Base-by-base conservation (phyloP, 2,329 filamentous ascomycete species). In the Didymella keratinophila region DNA sequence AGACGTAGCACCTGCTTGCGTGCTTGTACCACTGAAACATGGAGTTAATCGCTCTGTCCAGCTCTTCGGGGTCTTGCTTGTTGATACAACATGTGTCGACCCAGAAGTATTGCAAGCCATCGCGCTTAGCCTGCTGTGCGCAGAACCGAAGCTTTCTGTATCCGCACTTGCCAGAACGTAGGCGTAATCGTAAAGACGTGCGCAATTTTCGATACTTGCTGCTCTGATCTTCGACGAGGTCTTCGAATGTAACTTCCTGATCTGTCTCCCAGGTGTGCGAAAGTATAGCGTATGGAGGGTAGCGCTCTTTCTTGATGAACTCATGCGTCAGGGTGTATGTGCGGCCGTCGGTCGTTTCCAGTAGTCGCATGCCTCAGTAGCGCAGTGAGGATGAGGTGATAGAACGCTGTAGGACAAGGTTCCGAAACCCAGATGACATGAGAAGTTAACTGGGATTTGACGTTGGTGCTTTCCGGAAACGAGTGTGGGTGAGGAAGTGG, bases 11-110 rank as follows among this genome's bases (percentile, higher is more conserved):
- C 25, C 36, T 66, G 0, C 23, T 1, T 2, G 64, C 58, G 0
- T 59, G 51, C 27, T 52, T 46, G 5, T 68, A 68, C 66, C 66
- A 68, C 9, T 44, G 43, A 9, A 68, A 68, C 64, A 68, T 67
- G 1, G 65, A 66, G 18, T 65, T 66, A 12, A 65, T 64, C 1
- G 66, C 48, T 27, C 56, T 65, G 10, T 47, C 39, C 6, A 63
- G 23, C 12, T 68, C 64, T 1, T 58, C 32, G 5, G 37, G 45
- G 30, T 55, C 56, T 0, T 41, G 50, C 28, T 69, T 66, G 34
- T 69, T 49, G 20, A 69, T 68, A 39, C 64, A 67, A 36, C 60
- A 68, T 1, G 65, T 66, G 20, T 64, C 63, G 1, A 66, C 52
- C 63, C 60, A 68, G 9, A 63, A 58, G 6, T 62, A 62, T 2